Conservation (phyloP, 371 early-diverging fungal genomes). For the Mucor sp. region DNA sequence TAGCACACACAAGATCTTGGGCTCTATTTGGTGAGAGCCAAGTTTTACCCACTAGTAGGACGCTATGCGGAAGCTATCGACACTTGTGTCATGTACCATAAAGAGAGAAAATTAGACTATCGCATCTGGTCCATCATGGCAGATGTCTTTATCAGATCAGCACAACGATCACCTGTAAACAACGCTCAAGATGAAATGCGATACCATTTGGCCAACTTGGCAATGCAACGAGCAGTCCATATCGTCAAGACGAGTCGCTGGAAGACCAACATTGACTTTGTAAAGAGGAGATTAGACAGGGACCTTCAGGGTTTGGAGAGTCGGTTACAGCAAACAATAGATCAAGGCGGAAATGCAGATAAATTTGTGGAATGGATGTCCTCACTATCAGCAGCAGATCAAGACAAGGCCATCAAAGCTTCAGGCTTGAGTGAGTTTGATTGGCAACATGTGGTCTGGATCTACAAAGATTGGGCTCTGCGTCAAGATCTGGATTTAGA, state of each 20-base stretch:
- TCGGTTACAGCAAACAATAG: slow-evolving; percentile 7
- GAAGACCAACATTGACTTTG: slow-evolving; percentile 31
- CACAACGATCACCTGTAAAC: neutral
- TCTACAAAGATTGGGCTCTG: slow-evolving; percentile 31
- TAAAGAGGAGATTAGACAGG: slow-evolving; percentile 29
- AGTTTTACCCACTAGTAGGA: slow-evolving; percentile 36
- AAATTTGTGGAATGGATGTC: slow-evolving; percentile 38
- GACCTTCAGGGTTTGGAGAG: slow-evolving; percentile 25
- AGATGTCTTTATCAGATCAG: slow-evolving; percentile 19
- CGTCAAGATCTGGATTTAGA: slow-evolving; percentile 23
- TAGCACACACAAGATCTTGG: slow-evolving; percentile 41
- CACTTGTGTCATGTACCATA: slow-evolving; percentile 34
- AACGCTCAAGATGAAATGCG: slow-evolving; percentile 19
- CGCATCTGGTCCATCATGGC: slow-evolving; percentile 37
- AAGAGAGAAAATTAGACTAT: slow-evolving; percentile 40
- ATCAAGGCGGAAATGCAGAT: slow-evolving; percentile 25
- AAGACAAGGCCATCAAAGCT: neutral
- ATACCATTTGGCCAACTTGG: slow-evolving; percentile 39
- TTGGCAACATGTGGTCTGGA: slow-evolving; percentile 40
- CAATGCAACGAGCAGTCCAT: slow-evolving; percentile 34
- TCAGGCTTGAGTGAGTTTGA: slow-evolving; percentile 27
- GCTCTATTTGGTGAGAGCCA: slow-evolving; percentile 28
- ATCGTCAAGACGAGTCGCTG: slow-evolving; percentile 41
- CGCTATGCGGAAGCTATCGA: slow-evolving; percentile 36
- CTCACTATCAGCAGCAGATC: neutral